Evolutionary conservation across 83 land plant species (phyloP).

Genomic region (Picea abies): DNA sequence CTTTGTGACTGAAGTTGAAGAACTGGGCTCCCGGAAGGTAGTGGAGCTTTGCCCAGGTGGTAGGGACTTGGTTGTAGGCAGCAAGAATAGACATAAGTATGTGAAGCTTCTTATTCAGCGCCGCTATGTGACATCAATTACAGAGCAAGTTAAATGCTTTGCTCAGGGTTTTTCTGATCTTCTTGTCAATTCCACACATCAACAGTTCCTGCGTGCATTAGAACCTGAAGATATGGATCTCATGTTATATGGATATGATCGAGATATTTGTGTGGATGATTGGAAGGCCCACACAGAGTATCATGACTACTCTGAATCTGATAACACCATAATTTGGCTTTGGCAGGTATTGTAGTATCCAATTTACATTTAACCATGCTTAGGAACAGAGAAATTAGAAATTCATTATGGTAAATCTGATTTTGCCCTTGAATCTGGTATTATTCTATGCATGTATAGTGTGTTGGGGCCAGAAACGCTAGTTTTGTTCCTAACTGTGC

Average conservation of each 20-base stretch:
- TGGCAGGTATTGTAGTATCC: constrained; percentile 70
- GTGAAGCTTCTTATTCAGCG: constrained; percentile 74
- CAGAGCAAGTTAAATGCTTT: constrained; percentile 72
- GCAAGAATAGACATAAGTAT: constrained; percentile 70
- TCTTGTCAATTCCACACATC: constrained; percentile 39
- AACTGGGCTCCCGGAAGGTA: constrained; percentile 64
- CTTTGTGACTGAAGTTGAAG: constrained; percentile 81
- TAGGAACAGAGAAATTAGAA: neutral
- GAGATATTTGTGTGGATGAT: constrained; percentile 62
- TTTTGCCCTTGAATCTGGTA: neutral
- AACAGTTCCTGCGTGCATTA: constrained; percentile 70
- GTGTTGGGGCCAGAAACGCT: neutral
- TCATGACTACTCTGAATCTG: constrained; percentile 70
- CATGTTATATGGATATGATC: constrained; percentile 78
- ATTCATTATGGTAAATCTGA: neutral
- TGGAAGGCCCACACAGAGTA: constrained; percentile 93
- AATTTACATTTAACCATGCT: neutral
- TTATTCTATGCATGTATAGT: neutral
- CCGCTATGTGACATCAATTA: constrained; percentile 63
- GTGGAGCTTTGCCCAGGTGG: constrained; percentile 89
- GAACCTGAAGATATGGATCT: constrained; percentile 82
- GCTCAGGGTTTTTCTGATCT: constrained; percentile 82
- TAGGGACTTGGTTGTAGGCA: constrained; percentile 61
- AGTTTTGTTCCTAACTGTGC: neutral
- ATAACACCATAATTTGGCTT: constrained; percentile 80